Percentiles rank a stretch among this genome's conserved stretches.
Evolutionary conservation across 176 grass and related monocot species (phyloP).

Genomic region (Miscanthus lutarioriparius): DNA sequence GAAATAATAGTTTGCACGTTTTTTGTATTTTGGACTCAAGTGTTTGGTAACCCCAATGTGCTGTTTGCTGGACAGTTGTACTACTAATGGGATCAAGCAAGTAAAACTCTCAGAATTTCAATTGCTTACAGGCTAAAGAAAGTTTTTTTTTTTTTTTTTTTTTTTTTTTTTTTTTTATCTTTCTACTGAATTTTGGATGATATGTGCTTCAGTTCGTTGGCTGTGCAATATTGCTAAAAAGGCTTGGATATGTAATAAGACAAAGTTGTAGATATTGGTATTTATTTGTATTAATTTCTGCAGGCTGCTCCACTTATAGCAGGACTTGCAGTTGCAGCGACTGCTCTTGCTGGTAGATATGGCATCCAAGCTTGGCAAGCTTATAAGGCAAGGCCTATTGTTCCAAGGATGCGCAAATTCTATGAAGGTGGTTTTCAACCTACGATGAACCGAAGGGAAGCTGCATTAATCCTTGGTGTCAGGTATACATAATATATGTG

Average conservation of each 20-base stretch:
- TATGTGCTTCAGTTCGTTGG: neutral
- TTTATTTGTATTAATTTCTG: constrained; percentile 28
- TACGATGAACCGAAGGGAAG: constrained; percentile 78
- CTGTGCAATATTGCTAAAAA: neutral
- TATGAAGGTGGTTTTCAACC: constrained; percentile 95
- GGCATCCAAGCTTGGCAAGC: constrained; percentile 86
- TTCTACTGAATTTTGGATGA: constrained; percentile 5
- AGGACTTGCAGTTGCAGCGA: constrained; percentile 72
- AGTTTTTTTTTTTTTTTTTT: neutral
- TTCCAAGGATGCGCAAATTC: constrained; percentile 89
- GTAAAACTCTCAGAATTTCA: neutral
- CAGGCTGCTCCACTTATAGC: constrained; percentile 76
- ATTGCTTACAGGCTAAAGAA: neutral
- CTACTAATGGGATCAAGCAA: neutral
- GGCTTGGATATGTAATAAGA: neutral
- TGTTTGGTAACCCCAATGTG: neutral
- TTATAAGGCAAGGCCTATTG: constrained; percentile 77
- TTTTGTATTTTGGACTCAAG: neutral
- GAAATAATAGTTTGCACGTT: neutral
- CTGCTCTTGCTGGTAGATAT: constrained; percentile 73
- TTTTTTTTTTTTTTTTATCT: neutral
- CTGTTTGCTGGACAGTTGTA: neutral
- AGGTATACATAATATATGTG: constrained; percentile 41
- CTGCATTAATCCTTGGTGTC: constrained; percentile 80
- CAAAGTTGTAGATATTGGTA: neutral